Percentiles rank a stretch among this genome's conserved stretches.
phyloP scores from a whole-genome alignment of 2,329 filamentous ascomycete species.

The Cladophialophora exuberans region DNA sequence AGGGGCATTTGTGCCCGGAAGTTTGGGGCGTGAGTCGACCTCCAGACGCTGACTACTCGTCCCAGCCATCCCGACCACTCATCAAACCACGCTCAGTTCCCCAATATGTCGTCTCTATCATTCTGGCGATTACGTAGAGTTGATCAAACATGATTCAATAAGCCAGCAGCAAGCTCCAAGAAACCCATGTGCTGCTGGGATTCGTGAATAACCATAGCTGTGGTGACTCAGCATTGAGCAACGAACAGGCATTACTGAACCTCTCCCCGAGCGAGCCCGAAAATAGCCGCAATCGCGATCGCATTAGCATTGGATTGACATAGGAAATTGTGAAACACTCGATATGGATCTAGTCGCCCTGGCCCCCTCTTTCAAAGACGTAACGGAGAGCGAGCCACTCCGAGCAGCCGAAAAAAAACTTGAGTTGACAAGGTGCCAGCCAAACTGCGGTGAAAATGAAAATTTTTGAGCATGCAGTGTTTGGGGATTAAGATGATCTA shows the following conservation, averaged over 20 bases:
- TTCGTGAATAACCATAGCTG: constrained; percentile 17
- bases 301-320: too few relatives aligned
- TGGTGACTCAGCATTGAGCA: constrained; percentile 22
- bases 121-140: constrained; percentile 2
- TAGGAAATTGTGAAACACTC: too few relatives aligned
- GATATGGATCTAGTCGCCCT: too few relatives aligned
- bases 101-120: constrained; percentile 16
- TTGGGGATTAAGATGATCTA: too few relatives aligned
- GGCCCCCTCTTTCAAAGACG: too few relatives aligned
- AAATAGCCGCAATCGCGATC: constrained; percentile 8
- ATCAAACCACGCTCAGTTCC: constrained; percentile 20
- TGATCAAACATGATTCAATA: not conserved
- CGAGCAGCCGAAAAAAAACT: too few relatives aligned
- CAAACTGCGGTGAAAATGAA: too few relatives aligned
- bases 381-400: too few relatives aligned
- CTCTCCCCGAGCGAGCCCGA: constrained; percentile 14
- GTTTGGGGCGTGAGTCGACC: constrained; percentile 22
- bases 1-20: constrained; percentile 19
- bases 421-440: too few relatives aligned
- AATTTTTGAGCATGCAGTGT: too few relatives aligned
- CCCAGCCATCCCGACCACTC: constrained; percentile 19
- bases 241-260: not conserved
- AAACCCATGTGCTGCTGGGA: constrained; percentile 21
- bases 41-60: constrained; percentile 17
- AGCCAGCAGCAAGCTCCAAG: constrained; percentile 12